Conservation (phyloP, 2,329 filamentous ascomycete genomes). For the Hypoxylon sp. region DNA sequence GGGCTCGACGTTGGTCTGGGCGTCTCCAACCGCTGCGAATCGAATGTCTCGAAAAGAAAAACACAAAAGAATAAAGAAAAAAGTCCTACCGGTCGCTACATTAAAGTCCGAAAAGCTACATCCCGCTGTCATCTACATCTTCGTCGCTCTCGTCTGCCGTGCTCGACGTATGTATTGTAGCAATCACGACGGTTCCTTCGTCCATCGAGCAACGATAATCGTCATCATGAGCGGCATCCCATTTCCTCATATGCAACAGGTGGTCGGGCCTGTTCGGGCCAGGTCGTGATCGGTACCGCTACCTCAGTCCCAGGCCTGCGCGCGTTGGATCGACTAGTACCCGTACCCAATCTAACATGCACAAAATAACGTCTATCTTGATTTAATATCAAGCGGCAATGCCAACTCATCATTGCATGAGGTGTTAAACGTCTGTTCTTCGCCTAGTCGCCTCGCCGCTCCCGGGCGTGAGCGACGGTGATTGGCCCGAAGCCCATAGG, state of each 20-base stretch:
- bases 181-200: conserved; percentile 45
- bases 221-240: conserved; percentile 48
- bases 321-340: conserved; percentile 46
- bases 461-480: conserved; percentile 41
- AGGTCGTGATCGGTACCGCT: conserved; percentile 49
- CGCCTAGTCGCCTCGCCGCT: conserved; percentile 58
- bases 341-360: conserved; percentile 50
- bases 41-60: not conserved
- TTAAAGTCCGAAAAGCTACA: conserved; percentile 42
- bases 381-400: conserved; percentile 72
- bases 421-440: conserved; percentile 60
- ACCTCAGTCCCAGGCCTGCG: conserved; percentile 43
- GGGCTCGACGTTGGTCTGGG: conserved; percentile 35
- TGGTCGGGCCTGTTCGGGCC: conserved; percentile 44
- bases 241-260: conserved; percentile 49
- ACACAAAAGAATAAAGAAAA: conserved; percentile 25
- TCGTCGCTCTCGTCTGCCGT: conserved; percentile 12
- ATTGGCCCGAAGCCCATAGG: conserved; percentile 49
- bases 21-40: conserved; percentile 30
- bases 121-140: conserved; percentile 24
- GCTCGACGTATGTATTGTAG: conserved; percentile 33
- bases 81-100: conserved; percentile 41
- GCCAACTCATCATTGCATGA: conserved; percentile 85
- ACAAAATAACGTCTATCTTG: conserved; percentile 59
- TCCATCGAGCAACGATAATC: conserved; percentile 45